Evolutionary conservation across 176 grass and related monocot species (phyloP), one percentile per base, ranked within the genome.

Genomic region (Hordeum vulgare): DNA sequence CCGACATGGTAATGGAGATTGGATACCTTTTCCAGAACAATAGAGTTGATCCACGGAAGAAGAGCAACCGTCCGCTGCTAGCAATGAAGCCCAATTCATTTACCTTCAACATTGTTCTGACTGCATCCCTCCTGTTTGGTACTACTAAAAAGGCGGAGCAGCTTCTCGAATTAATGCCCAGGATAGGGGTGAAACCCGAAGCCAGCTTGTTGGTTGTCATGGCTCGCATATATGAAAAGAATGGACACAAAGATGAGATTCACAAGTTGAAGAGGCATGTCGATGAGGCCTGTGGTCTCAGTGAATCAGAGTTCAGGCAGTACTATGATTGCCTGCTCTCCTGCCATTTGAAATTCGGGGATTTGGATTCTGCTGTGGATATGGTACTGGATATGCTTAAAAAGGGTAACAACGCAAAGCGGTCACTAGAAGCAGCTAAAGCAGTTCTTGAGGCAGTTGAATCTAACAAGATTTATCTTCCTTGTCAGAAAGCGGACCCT

Each of bases 351-450:
- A 95, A 98, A 85, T 91, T 95, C 77, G 89, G 91, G 23, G 85
- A 93, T 66, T 81, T 98, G 39, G 90, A 86, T 81, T 90, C 85
- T 77, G 87, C 85, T 25, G 86, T 83, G 57, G 87, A 90, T 76
- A 91, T 98, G 89, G 87, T 98, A 24, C 83, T 98, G 87, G 73
- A 85, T 62, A 95, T 98, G 92, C 86, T 97, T 68, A 92, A 68
- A 86, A 94, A 94, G 61, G 88, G 84, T 65, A 93, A 91, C 33
- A 85, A 90, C 75, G 87, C 89, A 60, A 93, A 91, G 49, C 83
- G 56, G 11, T 95, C 96, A 53, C 63, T 95, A 77, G 78, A 84
- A 82, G 85, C 92, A 83, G 86, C 90, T 74, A 92, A 87, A 76
- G 82, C 80, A 64, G 89, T 94, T 59, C 37, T 93, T 80, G 88